A percentile compares a stretch with the other conserved stretches of the same genome.
phyloP scores from a whole-genome alignment of 2,329 filamentous ascomycete genomes.

The Colletotrichum spaethianum region DNA sequence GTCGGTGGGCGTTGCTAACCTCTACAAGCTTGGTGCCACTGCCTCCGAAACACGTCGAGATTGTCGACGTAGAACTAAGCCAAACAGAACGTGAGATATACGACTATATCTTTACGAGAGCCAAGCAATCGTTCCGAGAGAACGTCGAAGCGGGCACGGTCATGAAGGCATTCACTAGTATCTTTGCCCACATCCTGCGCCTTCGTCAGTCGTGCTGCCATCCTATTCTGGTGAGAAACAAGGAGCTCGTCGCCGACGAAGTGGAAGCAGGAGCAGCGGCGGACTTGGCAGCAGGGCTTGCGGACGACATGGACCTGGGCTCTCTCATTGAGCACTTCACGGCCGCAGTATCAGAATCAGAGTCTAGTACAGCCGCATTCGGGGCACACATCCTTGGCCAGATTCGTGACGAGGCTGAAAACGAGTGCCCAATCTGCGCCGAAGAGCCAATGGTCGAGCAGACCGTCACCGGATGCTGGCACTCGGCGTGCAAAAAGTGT shows the following conservation, averaged over 20 bases:
- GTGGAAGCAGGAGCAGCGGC: slow-evolving; percentile 83
- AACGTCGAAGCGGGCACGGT: slow-evolving; percentile 94
- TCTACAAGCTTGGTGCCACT: slow-evolving; percentile 76
- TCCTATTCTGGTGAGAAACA: slow-evolving; percentile 89
- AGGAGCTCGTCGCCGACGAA: slow-evolving; percentile 87
- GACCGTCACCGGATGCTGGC: slow-evolving; percentile 96
- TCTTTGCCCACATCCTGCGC: slow-evolving; percentile 95
- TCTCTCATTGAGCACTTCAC: slow-evolving; percentile 89
- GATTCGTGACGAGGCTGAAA: slow-evolving; percentile 89
- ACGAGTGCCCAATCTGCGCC: slow-evolving; percentile 94
- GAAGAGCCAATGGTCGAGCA: slow-evolving; percentile 97
- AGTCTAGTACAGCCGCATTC: slow-evolving; percentile 78
- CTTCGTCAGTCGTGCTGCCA: slow-evolving; percentile 96
- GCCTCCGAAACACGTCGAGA: slow-evolving; percentile 84
- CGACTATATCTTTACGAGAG: slow-evolving; percentile 87
- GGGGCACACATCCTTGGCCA: slow-evolving; percentile 90
- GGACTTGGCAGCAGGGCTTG: slow-evolving; percentile 84
- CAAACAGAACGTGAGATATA: slow-evolving; percentile 91
- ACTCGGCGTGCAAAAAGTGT: slow-evolving; percentile 95
- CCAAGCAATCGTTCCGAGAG: slow-evolving; percentile 85
- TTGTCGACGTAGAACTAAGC: slow-evolving; percentile 90
- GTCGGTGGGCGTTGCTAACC: background rate
- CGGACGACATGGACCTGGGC: slow-evolving; percentile 96
- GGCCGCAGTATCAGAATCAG: slow-evolving; percentile 70
- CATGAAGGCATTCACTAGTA: slow-evolving; percentile 95